Base-by-base conservation (phyloP, 2,329 filamentous ascomycete species). In the Chrysoporthe austroafricana region DNA sequence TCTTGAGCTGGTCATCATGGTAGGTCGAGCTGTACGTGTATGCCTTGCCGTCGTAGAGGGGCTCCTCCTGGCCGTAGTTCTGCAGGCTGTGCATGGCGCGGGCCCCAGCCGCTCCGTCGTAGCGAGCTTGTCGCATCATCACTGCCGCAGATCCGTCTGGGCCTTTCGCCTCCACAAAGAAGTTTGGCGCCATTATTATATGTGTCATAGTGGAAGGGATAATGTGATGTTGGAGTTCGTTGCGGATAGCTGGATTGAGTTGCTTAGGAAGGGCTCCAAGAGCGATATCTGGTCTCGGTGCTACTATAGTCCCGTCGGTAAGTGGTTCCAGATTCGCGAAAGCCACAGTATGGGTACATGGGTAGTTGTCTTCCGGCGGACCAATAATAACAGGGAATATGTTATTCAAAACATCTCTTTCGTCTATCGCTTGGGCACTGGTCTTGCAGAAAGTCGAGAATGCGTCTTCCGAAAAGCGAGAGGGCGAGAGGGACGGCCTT, bases 121-220 rank as follows among this genome's bases (percentile, higher is more conserved):
- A 77, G 63, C 74, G 74, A 64, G 76, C 79, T 68, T 81, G 79
- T 39, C 76, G 74, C 57, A 11, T 71, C n/a, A 74, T 78, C 7
- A 79, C 77, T 7, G 66, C 73, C 6, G 63, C 11, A 56, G 69
- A 73, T 5, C 77, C 76, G 66, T 77, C 64, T 9, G 76, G 78
- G 1, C 76, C 77, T 68, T 82, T 82, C 0, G 72, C 77, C 62
- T 78, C 78, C 1, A 82, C 26, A 66, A 83, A 82, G 67, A 82
- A 79, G 72, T 83, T 82, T 2, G 79, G 79, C 44, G 71, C 74
- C 9, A 78, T 67, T 0, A 78, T 78, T 67, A 73, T 73, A 62
- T 74, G 70, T 26, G 64, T 48, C 59, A 73, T 71, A 43, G 73
- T 77, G 4, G 76, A 77, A n/a, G 79, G 79, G 42, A 79, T 70